phyloP scores from a whole-genome alignment of 257 asterid species.

The Solanum pimpinellifolium region DNA sequence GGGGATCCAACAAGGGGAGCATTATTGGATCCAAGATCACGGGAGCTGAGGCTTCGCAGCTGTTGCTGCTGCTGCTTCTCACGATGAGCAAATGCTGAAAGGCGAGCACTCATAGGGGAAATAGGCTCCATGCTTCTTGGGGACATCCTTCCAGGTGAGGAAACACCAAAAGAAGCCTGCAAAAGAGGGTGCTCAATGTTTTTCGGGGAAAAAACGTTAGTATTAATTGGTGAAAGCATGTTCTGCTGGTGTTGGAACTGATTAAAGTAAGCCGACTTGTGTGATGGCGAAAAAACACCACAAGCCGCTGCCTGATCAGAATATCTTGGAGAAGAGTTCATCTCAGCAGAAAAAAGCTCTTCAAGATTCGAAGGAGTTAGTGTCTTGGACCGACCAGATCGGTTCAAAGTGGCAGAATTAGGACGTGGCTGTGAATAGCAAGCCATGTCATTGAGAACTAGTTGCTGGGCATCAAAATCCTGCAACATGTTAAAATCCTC shows the following conservation, averaged over 20 bases:
- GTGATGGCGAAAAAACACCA: constrained; percentile 73
- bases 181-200: constrained; percentile 55
- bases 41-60: constrained; percentile 48
- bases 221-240: constrained; percentile 59
- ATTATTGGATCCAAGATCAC: constrained; percentile 49
- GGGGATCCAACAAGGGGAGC: constrained; percentile 42
- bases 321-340: constrained; percentile 60
- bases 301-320: constrained; percentile 53
- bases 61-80: constrained; percentile 63
- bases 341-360: constrained; percentile 74
- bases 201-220: constrained; percentile 64
- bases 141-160: constrained; percentile 78
- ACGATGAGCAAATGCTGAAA: constrained; percentile 48
- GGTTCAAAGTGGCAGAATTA: constrained; percentile 38
- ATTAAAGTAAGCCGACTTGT: constrained; percentile 52
- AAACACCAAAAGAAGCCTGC: constrained; percentile 67
- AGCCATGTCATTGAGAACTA: constrained; percentile 47
- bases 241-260: constrained; percentile 75
- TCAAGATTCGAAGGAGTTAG: constrained; percentile 89
- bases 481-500: constrained; percentile 35
- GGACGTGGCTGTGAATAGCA: constrained; percentile 43
- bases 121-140: constrained; percentile 72
- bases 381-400: constrained; percentile 43
- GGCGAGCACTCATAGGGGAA: constrained; percentile 69
- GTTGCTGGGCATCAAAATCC: constrained; percentile 61